A percentile compares a stretch with the other conserved stretches of the same genome.
phyloP scores from a whole-genome alignment of 2,329 filamentous ascomycete species.

The Didymella pomorum region DNA sequence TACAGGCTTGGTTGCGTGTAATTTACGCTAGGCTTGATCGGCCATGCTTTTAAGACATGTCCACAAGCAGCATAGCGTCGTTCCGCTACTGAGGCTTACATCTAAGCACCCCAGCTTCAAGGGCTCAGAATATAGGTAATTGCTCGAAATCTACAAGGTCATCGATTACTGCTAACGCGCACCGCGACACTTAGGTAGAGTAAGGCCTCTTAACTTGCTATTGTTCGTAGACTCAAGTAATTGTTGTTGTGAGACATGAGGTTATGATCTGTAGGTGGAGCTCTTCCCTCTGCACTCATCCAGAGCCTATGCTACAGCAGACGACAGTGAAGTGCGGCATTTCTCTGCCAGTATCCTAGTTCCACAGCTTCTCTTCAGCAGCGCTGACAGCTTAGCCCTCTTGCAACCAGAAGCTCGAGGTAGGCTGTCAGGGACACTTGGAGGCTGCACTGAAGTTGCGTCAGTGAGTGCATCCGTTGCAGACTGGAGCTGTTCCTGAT shows the following conservation, averaged over 20 bases:
- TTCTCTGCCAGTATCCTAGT: background rate
- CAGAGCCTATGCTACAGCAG: too few relatives aligned
- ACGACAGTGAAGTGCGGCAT: background rate
- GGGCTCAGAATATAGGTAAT: too few relatives aligned
- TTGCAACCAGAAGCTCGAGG: background rate
- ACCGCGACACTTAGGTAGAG: background rate
- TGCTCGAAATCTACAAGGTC: too few relatives aligned
- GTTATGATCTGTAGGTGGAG: background rate
- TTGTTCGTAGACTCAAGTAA: too few relatives aligned
- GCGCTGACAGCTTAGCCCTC: background rate
- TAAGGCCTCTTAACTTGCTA: too few relatives aligned
- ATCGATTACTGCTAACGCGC: too few relatives aligned
- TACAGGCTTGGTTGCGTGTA: background rate
- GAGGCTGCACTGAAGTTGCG: background rate
- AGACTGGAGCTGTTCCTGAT: background rate
- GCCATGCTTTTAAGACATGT: background rate
- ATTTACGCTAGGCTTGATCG: background rate
- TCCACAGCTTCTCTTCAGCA: background rate
- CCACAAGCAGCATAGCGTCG: background rate
- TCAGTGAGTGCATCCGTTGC: background rate
- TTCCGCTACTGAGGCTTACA: background rate
- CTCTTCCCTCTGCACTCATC: background rate
- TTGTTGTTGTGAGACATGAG: too few relatives aligned
- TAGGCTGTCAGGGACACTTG: background rate
- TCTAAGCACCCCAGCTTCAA: background rate